Base-by-base conservation (phyloP, 495 filamentous ascomycete genomes). In the Wilcoxina mikolae region DNA sequence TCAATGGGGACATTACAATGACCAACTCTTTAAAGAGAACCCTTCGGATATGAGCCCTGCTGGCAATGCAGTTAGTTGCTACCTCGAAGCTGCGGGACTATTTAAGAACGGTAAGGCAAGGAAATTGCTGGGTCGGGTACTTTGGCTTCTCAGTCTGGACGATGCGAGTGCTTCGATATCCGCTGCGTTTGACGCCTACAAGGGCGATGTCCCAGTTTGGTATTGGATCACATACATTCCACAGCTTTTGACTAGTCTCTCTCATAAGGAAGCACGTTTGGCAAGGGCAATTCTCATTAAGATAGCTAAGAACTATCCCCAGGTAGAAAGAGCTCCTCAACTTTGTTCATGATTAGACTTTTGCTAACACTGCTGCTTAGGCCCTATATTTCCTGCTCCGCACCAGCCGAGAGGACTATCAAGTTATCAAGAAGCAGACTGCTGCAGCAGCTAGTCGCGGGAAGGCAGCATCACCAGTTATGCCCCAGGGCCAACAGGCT, bases 151-250 rank as follows among this genome's bases (percentile, higher is more conserved):
- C 22, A 95, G 89, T 66, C 72, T 99, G 55, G 93, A 99, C 64
- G 85, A 95, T 58, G 74, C 84, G 0, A 85, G 85, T 60, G 85
- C 83, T 38, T 79, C 74, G 25, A 81, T 99, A 46, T 80, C 83
- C 2, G 70, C 78, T 51, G 82, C 87, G 7, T 96, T 94, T 58
- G 85, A 93, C 56, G 83, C 85, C 55, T 96, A 85, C 72, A 95
- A 95, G 72, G 93, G 88, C 41, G 93, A 99, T 35, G 87, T 83
- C 4, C 88, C 87, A 1, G 83, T 91, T 17, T 99, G 93, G 93
- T 96, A 95, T 68, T 99, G 93, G 93, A 95, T 95, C 54, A 95
- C 91, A 0, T 99, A 88, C 67, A 95, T 99, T 59, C 93, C 93
- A 22, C 93, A 99, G 65, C 77, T 99, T 39, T 75, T 99, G 25